Conservation (phyloP, 352 stramenopile genomes). For the Phytophthora hibernalis region DNA sequence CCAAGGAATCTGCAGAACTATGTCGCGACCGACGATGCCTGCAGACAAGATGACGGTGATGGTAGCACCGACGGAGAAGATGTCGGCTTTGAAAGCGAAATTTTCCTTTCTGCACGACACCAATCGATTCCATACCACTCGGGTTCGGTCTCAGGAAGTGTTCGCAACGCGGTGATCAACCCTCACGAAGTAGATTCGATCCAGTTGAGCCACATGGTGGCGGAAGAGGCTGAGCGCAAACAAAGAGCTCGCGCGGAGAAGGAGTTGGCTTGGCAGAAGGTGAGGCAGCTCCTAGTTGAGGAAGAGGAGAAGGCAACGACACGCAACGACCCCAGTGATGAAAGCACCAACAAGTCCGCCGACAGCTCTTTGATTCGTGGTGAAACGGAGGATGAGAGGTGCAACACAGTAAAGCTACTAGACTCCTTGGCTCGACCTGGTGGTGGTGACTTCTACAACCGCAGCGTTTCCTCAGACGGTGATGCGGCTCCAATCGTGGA, state of each 20-base stretch:
- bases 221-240: conserved; percentile 51
- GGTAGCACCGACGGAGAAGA: conserved; percentile 27
- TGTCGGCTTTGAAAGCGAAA: conserved; percentile 10
- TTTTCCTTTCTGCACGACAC: conserved; percentile 34
- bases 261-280: conserved; percentile 50
- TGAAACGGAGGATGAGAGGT: conserved; percentile 41
- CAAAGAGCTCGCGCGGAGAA: conserved; percentile 51
- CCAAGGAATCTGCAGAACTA: conserved; percentile 71
- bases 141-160: conserved; percentile 42
- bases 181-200: conserved; percentile 47
- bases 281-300: conserved; percentile 47
- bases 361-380: conserved; percentile 36
- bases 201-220: conserved; percentile 47
- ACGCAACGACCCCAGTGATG: background rate
- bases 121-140: conserved; percentile 32
- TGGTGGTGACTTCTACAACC: conserved; percentile 39
- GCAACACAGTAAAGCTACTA: conserved; percentile 46
- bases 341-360: conserved; percentile 44
- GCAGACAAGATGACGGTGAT: conserved; percentile 47
- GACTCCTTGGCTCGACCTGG: conserved; percentile 43
- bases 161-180: conserved; percentile 53
- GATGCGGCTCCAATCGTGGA: conserved; percentile 26
- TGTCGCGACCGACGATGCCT: conserved; percentile 59
- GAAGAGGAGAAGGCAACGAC: conserved; percentile 34
- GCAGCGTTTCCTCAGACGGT: conserved; percentile 33